Evolutionary conservation across 768 basidiomycete species (phyloP).

Genomic region (Scleroderma citrinum): DNA sequence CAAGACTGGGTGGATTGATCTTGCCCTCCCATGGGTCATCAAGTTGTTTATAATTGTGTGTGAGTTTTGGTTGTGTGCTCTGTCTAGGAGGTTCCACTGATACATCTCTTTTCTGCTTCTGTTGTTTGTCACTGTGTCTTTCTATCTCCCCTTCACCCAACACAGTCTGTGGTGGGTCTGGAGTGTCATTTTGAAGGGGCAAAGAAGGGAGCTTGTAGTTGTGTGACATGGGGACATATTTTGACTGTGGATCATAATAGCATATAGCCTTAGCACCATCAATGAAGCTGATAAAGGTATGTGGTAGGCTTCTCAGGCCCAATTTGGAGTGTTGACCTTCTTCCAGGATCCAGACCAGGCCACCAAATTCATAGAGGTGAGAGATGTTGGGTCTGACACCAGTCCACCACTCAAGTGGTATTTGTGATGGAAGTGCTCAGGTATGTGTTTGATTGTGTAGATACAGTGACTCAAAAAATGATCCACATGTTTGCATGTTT

Average conservation of each 20-base stretch:
- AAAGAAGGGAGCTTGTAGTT: not conserved
- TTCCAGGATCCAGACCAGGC: slow-evolving; percentile 8
- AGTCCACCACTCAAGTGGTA: slow-evolving; percentile 8
- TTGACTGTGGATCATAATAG: slow-evolving; percentile 8
- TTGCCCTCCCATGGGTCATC: too few relatives aligned
- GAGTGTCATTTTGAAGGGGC: not conserved
- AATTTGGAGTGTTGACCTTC: slow-evolving; percentile 12
- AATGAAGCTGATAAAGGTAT: slow-evolving; percentile 9
- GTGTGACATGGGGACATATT: not conserved
- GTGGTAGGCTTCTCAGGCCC: slow-evolving; percentile 3
- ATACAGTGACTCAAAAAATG: too few relatives aligned
- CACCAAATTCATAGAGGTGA: slow-evolving; percentile 20
- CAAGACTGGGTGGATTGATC: too few relatives aligned
- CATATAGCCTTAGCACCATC: slow-evolving; percentile 4
- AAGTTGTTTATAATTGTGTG: too few relatives aligned
- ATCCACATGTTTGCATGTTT: too few relatives aligned
- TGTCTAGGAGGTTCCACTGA: too few relatives aligned
- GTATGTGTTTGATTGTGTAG: slow-evolving; percentile 18
- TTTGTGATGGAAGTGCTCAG: not conserved
- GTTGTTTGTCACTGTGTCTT: too few relatives aligned
- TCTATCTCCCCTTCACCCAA: too few relatives aligned
- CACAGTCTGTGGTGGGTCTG: too few relatives aligned
- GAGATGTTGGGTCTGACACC: slow-evolving; percentile 20
- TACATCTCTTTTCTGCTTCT: too few relatives aligned
- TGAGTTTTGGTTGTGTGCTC: too few relatives aligned